A percentile compares a stretch with the other conserved stretches of the same genome.
These are phyloP conservation scores for Rhodamnia argentea DNA, from an alignment of 345 rosid genomes.

Conservation along the genomic window DNA sequence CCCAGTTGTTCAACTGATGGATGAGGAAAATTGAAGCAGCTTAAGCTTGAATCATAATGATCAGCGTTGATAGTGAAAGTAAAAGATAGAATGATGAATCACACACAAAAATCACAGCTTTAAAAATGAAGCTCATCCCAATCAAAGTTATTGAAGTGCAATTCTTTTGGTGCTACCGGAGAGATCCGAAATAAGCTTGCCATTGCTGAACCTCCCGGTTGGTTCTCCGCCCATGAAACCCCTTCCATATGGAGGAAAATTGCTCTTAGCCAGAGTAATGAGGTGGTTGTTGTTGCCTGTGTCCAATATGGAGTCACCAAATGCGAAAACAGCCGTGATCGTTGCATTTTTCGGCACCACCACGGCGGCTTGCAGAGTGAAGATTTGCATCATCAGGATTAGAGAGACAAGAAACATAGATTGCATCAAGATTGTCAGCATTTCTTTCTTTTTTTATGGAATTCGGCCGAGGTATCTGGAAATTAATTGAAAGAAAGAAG, in stretches of 20 bases:
- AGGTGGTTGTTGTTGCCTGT: constrained; percentile 55
- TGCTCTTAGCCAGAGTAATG: constrained; percentile 22
- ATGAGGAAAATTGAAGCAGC: background rate
- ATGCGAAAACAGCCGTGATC: constrained; percentile 34
- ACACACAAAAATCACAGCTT: background rate
- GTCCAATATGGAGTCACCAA: constrained; percentile 64
- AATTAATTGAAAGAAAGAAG: background rate
- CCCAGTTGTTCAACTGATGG: constrained; percentile 43
- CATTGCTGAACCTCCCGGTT: constrained; percentile 58
- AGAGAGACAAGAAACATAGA: background rate
- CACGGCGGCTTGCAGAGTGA: background rate
- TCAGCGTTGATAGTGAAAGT: background rate
- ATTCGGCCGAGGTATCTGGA: background rate
- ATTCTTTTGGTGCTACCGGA: constrained; percentile 15
- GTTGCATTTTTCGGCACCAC: constrained; percentile 12
- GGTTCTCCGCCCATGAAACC: constrained; percentile 23
- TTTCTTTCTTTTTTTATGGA: background rate
- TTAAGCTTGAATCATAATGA: background rate
- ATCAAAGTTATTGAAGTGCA: background rate
- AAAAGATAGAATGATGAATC: background rate
- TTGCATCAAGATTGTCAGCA: background rate
- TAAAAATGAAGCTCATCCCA: too few relatives aligned
- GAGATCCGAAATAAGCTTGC: constrained; percentile 47
- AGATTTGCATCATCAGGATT: background rate
- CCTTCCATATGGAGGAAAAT: constrained; percentile 50